Base-by-base conservation (phyloP, 306 rosid genomes). In the barrel medic (Medicago truncatula) region DNA sequence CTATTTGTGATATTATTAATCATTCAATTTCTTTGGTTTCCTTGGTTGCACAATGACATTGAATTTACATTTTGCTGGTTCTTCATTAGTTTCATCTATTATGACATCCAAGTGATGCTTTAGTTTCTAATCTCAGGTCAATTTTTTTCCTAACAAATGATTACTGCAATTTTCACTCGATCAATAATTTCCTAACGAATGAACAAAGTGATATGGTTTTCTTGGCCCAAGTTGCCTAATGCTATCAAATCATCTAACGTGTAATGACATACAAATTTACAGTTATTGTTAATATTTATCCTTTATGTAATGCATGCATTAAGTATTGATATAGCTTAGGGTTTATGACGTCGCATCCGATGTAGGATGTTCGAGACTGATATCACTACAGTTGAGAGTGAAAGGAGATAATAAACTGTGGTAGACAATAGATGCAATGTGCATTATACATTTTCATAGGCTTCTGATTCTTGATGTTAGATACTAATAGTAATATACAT, bases 1-100 rank as follows among this genome's bases (percentile, higher is more conserved):
- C 59, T n/a, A 12, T 41, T 67, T 44, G 36, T 0, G 44, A 21
- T 38, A 21, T 43, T 36, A 16, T 53, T 64, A 56, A 36, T 57
- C 74, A 60, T 81, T 50, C 16, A 57, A 28, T 76, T 63, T 56
- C 61, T 40, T 39, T 52, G 43, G 73, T 71, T 63, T 67, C 54
- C n/a, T 64, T 39, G 31, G 66, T 67, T 67, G 76, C 70, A 71
- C 70, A 14, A 6, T 61, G 68, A 70, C 46, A 9, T 18, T 11
- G n/a, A 62, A 53, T 61, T 49, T 70, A 61, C 36, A 70, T 50
- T 23, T 53, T 50, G 13, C 57, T 78, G 43, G 71, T 13, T 41
- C 28, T 50, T 75, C 63, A 20, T 75, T 75, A 17, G 23, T 49
- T 50, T 64, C 52, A 38, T 75, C 66, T 23, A 74, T 25, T 74